phyloP scores from a whole-genome alignment of 1,284 basidiomycete species.

The Trichosporon coremiiforme region DNA sequence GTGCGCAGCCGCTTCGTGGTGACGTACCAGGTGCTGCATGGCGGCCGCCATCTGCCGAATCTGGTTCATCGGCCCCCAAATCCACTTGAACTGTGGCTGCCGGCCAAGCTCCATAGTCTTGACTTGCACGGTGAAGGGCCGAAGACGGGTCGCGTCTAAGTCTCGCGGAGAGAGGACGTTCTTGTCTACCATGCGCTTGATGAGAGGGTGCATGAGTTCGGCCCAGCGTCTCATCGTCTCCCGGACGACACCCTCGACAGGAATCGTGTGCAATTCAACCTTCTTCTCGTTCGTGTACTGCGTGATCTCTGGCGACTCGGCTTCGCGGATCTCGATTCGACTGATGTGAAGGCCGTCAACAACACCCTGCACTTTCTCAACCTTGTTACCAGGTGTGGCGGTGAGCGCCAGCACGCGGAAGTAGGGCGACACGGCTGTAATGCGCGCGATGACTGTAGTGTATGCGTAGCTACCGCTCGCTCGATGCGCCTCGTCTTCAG shows the following conservation, averaged over 20 bases:
- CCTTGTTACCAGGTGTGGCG: constrained; percentile 87
- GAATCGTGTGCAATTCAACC: constrained; percentile 65
- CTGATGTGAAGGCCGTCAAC: constrained; percentile 96
- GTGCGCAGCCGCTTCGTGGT: background rate
- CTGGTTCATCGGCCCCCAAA: constrained; percentile 35
- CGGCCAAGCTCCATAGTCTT: constrained; percentile 45
- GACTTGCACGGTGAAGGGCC: constrained; percentile 47
- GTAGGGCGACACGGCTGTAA: constrained; percentile 92
- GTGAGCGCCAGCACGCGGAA: constrained; percentile 92
- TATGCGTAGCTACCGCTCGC: constrained; percentile 94
- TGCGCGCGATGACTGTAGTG: constrained; percentile 79
- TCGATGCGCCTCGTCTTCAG: constrained; percentile 88
- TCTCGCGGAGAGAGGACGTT: constrained; percentile 48
- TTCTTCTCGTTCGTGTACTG: constrained; percentile 84
- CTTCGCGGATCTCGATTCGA: constrained; percentile 91
- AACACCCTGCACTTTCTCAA: constrained; percentile 85
- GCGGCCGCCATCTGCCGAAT: constrained; percentile 66
- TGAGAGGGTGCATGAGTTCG: constrained; percentile 65
- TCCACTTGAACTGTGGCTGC: constrained; percentile 39
- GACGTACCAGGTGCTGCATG: constrained; percentile 75
- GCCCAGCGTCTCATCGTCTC: constrained; percentile 55
- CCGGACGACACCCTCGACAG: constrained; percentile 61
- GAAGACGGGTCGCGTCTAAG: constrained; percentile 46
- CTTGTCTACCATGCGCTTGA: constrained; percentile 48
- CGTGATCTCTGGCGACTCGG: constrained; percentile 83